phyloP scores from a whole-genome alignment of 139 green algal genomes.

The Chlorella sorokiniana region DNA sequence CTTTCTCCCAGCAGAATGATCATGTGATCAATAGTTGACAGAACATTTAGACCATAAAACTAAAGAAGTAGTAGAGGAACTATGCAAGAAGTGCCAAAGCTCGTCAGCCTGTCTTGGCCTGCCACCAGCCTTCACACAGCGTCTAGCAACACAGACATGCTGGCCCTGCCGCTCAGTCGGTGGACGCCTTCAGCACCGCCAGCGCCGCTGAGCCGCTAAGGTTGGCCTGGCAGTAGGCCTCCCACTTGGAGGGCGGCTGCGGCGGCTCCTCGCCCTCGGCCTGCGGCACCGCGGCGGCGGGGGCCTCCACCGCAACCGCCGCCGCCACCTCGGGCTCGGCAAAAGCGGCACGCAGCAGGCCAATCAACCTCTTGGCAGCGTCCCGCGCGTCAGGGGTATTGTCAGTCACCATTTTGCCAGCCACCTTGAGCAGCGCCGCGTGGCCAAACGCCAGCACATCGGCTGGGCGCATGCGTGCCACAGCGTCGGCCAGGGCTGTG shows the following conservation, averaged over 20 bases:
- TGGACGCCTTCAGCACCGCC: slow-evolving; percentile 20
- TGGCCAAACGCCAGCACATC: slow-evolving; percentile 35
- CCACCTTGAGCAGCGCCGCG: slow-evolving; percentile 32
- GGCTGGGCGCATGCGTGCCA: slow-evolving; percentile 22
- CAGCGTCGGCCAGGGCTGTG: slow-evolving; percentile 16
- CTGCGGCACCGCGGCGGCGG: neutral
- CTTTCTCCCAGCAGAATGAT: no score
- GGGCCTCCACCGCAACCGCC: slow-evolving; percentile 6
- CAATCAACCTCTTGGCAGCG: slow-evolving; percentile 45
- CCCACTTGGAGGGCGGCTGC: slow-evolving; percentile 12
- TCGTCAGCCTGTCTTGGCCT: neutral
- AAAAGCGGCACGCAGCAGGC: slow-evolving; percentile 22
- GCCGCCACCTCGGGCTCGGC: slow-evolving; percentile 22
- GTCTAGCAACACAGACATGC: neutral
- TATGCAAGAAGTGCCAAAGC: no score
- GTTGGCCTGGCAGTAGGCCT: slow-evolving; percentile 18
- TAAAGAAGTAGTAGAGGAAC: no score
- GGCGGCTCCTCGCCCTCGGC: slow-evolving; percentile 1
- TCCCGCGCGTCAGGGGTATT: slow-evolving; percentile 67
- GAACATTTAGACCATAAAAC: no score
- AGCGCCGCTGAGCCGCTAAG: slow-evolving; percentile 12
- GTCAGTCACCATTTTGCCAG: slow-evolving; percentile 55
- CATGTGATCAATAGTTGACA: no score
- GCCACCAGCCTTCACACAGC: neutral
- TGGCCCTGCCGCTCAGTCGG: neutral